Evolutionary conservation across 2,329 filamentous ascomycete genomes (phyloP).

Genomic region (Podosphaera fusca): DNA sequence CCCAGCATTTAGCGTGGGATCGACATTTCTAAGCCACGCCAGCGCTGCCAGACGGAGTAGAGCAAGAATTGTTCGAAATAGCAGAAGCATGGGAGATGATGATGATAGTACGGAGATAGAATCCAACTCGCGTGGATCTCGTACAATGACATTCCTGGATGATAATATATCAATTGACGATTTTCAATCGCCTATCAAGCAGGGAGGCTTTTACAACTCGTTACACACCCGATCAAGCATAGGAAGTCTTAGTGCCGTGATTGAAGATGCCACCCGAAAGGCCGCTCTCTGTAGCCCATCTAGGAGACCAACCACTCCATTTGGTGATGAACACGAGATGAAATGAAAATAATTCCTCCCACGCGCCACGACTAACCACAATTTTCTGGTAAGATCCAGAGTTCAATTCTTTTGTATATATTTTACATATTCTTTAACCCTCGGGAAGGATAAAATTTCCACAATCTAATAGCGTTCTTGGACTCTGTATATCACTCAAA

Average conservation of each 20-base stretch:
- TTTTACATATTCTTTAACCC: neutral
- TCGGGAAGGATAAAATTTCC: neutral
- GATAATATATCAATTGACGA: slow-evolving; percentile 18
- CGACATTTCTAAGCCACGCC: slow-evolving; percentile 43
- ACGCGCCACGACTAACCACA: neutral
- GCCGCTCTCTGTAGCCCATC: neutral
- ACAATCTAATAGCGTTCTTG: too few species aligned
- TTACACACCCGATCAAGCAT: slow-evolving; percentile 18
- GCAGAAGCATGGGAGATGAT: slow-evolving; percentile 24
- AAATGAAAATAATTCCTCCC: slow-evolving; percentile 18
- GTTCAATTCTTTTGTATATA: neutral
- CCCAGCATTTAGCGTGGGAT: slow-evolving; percentile 40
- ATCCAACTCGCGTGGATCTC: slow-evolving; percentile 19
- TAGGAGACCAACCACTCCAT: slow-evolving; percentile 24
- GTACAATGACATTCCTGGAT: slow-evolving; percentile 25
- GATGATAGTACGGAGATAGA: slow-evolving; percentile 3
- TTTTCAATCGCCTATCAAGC: slow-evolving; percentile 19
- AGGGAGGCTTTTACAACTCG: slow-evolving; percentile 36
- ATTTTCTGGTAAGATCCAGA: neutral
- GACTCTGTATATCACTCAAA: too few species aligned
- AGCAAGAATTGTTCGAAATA: slow-evolving; percentile 37
- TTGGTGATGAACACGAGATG: slow-evolving; percentile 34
- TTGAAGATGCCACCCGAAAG: slow-evolving; percentile 25
- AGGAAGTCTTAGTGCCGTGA: slow-evolving; percentile 29
- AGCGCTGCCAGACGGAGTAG: slow-evolving; percentile 31